A percentile compares a stretch with the other conserved stretches of the same genome.
Conservation (phyloP, 352 stramenopile genomes). For the Globisporangium orthogonon region DNA sequence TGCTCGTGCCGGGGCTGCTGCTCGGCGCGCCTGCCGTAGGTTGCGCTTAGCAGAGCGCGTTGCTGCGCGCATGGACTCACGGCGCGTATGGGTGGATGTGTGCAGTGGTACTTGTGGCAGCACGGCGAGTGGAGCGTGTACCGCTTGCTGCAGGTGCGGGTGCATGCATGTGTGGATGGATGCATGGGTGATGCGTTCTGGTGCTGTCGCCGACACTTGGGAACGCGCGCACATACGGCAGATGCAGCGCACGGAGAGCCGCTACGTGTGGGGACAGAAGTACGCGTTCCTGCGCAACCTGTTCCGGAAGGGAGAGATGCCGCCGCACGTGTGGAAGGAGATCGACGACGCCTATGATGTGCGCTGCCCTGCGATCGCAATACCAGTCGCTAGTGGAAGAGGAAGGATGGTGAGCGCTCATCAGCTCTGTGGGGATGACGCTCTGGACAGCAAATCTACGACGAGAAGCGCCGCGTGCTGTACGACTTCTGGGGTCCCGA, state of each 20-base stretch:
- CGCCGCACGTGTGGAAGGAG: slow-evolving; percentile 32
- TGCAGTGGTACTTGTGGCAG: slow-evolving; percentile 16
- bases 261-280: slow-evolving; percentile 55
- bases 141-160: slow-evolving; percentile 15
- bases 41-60: not conserved
- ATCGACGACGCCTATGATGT: slow-evolving; percentile 67
- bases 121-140: slow-evolving; percentile 21
- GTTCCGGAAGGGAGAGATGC: slow-evolving; percentile 43
- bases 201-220: too few relatives aligned
- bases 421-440: too few relatives aligned
- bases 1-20: slow-evolving; percentile 32
- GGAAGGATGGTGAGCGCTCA: too few relatives aligned
- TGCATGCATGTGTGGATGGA: slow-evolving; percentile 11
- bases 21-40: slow-evolving; percentile 33
- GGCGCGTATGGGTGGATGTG: not conserved
- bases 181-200: not conserved
- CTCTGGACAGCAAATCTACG: slow-evolving; percentile 44
- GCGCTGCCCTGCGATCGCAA: too few relatives aligned
- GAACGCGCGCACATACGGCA: slow-evolving; percentile 7
- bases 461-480: slow-evolving; percentile 35
- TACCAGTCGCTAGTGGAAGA: too few relatives aligned
- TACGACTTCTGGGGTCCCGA: slow-evolving; percentile 66
- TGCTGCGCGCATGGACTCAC: too few relatives aligned
- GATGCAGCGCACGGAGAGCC: slow-evolving; percentile 45
- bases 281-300: slow-evolving; percentile 50